Base-by-base conservation (phyloP, 202 grass and related monocot species). In the Zizania palustris region DNA sequence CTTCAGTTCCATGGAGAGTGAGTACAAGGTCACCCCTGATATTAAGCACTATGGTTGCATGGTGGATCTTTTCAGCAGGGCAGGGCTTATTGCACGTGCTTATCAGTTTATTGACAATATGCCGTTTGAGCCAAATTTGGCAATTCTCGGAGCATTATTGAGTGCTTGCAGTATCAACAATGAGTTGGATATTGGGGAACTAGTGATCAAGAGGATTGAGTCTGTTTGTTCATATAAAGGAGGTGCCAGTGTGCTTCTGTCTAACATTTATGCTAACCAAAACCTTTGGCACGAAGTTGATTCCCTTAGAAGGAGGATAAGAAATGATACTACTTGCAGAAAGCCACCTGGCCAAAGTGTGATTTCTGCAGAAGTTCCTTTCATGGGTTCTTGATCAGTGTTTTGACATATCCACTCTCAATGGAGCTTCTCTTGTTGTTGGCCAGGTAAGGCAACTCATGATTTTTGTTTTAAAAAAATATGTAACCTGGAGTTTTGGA, bases 1-100 rank as follows among this genome's bases (percentile, higher is more conserved):
- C 73, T 93, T 93, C 65, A 72, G 78, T 36, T 90, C 79, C n/a
- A 93, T 93, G 88, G 76, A 88, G 57, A 75, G 28, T 54, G 65
- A 79, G 7, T 68, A 83, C 43, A 85, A 69, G 18, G 67, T 90
- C 36, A 45, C 64, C 21, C 79, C 44, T 7, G 80, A 83, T 20
- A 87, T 83, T 68, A 93, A 90, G 76, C 91, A 93, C 65, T 90
- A 90, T 35, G 91, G 91, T 9, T 93, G 91, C 63, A 73, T 90
- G 75, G 87, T 90, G 67, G 91, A 93, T 43, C 88, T 93, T 75
- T 80, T 93, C 45, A 93, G 85, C 73, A 87, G 91, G 45, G 87
- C 87, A 60, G 85, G 91, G 10, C 82, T 90, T 75, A 35, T 93
- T 77, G 74, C 38, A 65, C 75, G 40, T 42, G 85, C 85, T 38